These are phyloP conservation scores for Dipodascus albidus DNA, from an alignment of 805 yeast species.

Conservation along the genomic window DNA sequence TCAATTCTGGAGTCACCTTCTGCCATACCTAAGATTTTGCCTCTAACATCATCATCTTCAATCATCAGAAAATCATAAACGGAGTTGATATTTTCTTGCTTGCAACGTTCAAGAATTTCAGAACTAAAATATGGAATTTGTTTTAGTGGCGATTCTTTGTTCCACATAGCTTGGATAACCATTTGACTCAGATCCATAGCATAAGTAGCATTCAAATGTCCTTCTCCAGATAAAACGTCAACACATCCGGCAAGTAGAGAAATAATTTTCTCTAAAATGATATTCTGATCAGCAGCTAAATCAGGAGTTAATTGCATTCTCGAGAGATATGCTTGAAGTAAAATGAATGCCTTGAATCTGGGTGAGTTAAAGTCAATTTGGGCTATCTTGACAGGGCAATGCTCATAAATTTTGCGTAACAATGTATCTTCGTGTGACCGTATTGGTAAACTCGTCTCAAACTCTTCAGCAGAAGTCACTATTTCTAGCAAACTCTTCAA, in stretches of 20 bases:
- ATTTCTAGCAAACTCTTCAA: constrained; percentile 53
- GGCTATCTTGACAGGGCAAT: constrained; percentile 49
- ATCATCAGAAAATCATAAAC: constrained; percentile 67
- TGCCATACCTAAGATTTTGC: constrained; percentile 44
- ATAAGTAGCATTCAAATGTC: constrained; percentile 60
- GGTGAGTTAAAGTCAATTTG: constrained; percentile 35
- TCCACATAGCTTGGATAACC: constrained; percentile 83
- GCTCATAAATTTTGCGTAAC: constrained; percentile 40
- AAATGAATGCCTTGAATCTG: constrained; percentile 55
- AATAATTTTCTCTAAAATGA: constrained; percentile 38
- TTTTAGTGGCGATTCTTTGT: constrained; percentile 58
- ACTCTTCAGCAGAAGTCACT: constrained; percentile 59
- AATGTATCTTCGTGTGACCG: constrained; percentile 45
- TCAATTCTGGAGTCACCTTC: constrained; percentile 34
- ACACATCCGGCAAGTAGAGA: constrained; percentile 53
- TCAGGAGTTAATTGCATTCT: constrained; percentile 54
- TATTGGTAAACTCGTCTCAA: constrained; percentile 47
- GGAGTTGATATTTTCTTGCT: constrained; percentile 38
- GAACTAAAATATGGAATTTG: constrained; percentile 65
- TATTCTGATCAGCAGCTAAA: constrained; percentile 42
- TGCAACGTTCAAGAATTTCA: constrained; percentile 42
- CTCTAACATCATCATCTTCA: constrained; percentile 58
- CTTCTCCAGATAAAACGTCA: constrained; percentile 72
- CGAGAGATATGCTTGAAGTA: constrained; percentile 74
- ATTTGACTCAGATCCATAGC: constrained; percentile 86